Evolutionary conservation across 352 stramenopile species (phyloP), one percentile per base, ranked within the genome.

Genomic region (Globisporangium lucens): DNA sequence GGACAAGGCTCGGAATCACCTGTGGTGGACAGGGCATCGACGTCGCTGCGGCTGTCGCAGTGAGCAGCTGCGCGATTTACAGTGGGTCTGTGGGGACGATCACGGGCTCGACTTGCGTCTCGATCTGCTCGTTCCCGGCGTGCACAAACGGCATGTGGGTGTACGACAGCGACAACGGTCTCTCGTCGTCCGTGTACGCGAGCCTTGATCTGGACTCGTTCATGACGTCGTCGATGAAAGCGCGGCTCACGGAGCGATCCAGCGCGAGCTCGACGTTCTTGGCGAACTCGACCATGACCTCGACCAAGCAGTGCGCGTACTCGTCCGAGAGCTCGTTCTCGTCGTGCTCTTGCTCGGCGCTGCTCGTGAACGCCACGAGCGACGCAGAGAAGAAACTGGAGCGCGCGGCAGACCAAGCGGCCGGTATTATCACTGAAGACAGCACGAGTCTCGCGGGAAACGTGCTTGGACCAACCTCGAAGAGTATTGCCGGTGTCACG

Each of bases 81-180:
- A 91, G 83, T 47, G 85, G 85, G n/a, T 67, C 68, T 3, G 73
- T 89, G 5, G 78, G 81, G 20, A 56, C 63, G 5, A 74, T 85
- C 27, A 66, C 70, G 1, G 83, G 82, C 57, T 82, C 78, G 36
- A 79, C 85, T 20, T 95, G 87, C 20, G 77, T 95, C 33, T 93
- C 87, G 9, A 91, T 90, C 41, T 95, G 87, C 60, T 85, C 78
- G 20, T 93, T 95, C 69, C 85, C 87, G 1, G 80, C 78, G 15
- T 95, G 87, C 66, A 83, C 66, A 22, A 72, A 85, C 64, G 72
- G 65, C 53, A 58, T 57, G 10, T 94, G 87, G 87, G 76, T 79
- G 15, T 94, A 94, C 72, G 74, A 75, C 27, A 67, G 68, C 38
- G 63, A 71, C 52, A 90, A 90, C 65, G 87, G 87, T 22, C 78